Percentiles rank a stretch among this genome's conserved stretches.
These are phyloP conservation scores for Aspergillus indologenus DNA, from an alignment of 495 filamentous ascomycete genomes.

Conservation along the genomic window DNA sequence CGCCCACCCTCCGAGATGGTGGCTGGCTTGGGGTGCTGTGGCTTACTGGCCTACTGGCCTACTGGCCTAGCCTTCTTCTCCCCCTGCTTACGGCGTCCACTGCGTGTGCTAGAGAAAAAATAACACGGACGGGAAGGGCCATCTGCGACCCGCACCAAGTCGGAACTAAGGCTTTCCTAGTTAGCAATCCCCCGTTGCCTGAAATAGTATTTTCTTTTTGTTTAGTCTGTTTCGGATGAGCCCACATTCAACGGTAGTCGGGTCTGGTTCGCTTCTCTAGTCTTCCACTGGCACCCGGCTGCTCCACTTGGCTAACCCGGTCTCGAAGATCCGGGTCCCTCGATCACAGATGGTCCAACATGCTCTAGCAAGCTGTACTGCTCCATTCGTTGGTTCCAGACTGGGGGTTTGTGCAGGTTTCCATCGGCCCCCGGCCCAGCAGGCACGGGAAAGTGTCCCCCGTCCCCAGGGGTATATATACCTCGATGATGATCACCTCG, in stretches of 20 bases:
- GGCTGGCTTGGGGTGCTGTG: background rate
- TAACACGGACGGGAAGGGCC: background rate
- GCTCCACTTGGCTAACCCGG: constrained; percentile 23
- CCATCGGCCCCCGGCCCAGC: constrained; percentile 14
- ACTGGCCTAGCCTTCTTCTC: constrained; percentile 4
- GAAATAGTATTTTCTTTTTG: constrained; percentile 23
- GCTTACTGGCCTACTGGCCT: background rate
- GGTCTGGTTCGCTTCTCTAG: constrained; percentile 17
- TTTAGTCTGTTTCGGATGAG: constrained; percentile 20
- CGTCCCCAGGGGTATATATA: constrained; percentile 45
- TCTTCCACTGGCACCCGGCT: constrained; percentile 19
- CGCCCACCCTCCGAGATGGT: background rate
- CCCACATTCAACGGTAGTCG: constrained; percentile 23
- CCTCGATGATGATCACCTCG: constrained; percentile 27
- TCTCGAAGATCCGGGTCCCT: constrained; percentile 26
- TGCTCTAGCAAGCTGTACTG: constrained; percentile 9
- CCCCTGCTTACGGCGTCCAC: constrained; percentile 6
- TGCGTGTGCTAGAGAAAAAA: background rate
- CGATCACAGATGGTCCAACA: constrained; percentile 16
- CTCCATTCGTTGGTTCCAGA: constrained; percentile 16
- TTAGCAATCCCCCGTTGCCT: constrained; percentile 18
- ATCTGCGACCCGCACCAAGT: constrained; percentile 8
- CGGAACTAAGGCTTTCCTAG: constrained; percentile 15
- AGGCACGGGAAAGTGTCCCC: constrained; percentile 9
- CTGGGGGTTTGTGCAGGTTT: constrained; percentile 13